Base-by-base conservation (phyloP, 495 filamentous ascomycete species). In the Poronia punctata region DNA sequence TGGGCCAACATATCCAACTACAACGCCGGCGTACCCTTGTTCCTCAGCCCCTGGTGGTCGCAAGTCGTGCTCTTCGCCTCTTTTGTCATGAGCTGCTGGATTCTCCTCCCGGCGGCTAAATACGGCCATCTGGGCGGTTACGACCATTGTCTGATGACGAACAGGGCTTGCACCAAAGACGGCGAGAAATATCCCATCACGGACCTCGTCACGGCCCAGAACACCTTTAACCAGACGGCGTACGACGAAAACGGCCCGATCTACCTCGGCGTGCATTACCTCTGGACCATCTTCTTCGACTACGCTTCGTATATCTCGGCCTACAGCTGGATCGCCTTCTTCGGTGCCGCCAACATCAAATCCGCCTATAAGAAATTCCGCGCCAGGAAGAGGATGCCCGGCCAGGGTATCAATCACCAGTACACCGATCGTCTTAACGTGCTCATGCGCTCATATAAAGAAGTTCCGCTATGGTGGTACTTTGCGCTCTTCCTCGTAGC, bases 381-480 rank as follows among this genome's bases (percentile, higher is more conserved):
- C 12, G 50, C 57, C 7, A 48, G 62, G 26, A 52, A 51, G 27
- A 54, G 49, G 15, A 36, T 38, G 11, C 38, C 52, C 15, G 57
- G 52, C 10, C 38, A 64, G 31, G 54, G 62, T 19, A 68, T 75
- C 35, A 72, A 73, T 40, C 50, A 74, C 35, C 70, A 72, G 43
- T 76, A 75, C 43, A 62, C 65, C 12, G 75, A 77, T 35, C 63
- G 67, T 8, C 59, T 76, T 6, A 78, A 76, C 45, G 63, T 76
- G n/a, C 55, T 76, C 31, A 69, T 72, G 56, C 62, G 72, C 20
- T 51, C 62, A 4, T 77, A 79, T 33, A 65, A 70, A 38, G 72
- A 76, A 43, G 69, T 79, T 2, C 74, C 72, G 0, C 42, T 68
- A 6, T 74, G 68, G 70, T 77, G 75, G 75, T 79, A 74, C 37